These are phyloP conservation scores for Candida maltosa DNA, from an alignment of 805 yeast species.

Conservation along the genomic window DNA sequence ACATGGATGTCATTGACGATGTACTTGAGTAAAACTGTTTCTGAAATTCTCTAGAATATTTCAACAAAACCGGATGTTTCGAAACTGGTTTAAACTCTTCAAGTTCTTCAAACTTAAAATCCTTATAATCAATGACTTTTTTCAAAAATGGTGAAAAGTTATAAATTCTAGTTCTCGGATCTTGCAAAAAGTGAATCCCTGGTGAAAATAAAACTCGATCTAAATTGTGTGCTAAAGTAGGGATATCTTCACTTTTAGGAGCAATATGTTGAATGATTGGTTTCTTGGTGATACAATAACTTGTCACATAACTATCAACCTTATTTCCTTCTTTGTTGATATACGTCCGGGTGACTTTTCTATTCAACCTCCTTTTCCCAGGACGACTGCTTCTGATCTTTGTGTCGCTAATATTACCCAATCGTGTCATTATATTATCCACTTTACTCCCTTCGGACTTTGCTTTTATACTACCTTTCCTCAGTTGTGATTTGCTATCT, in stretches of 20 bases:
- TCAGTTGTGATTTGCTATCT: not conserved
- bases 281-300: slow-evolving; percentile 2
- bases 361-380: not conserved
- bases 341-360: not conserved
- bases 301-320: not conserved
- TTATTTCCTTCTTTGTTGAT: not conserved
- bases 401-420: not conserved
- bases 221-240: slow-evolving; percentile 62
- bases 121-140: slow-evolving; percentile 57
- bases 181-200: slow-evolving; percentile 73
- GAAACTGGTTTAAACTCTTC: slow-evolving; percentile 64
- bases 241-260: slow-evolving; percentile 34
- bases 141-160: slow-evolving; percentile 65
- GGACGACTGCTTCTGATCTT: not conserved
- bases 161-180: slow-evolving; percentile 70
- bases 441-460: not conserved
- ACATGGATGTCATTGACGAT: slow-evolving; percentile 76
- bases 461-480: not conserved
- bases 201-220: slow-evolving; percentile 77
- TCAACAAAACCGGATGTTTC: slow-evolving; percentile 52
- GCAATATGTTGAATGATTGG: slow-evolving; percentile 6
- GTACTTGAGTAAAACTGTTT: slow-evolving; percentile 72
- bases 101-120: slow-evolving; percentile 61
- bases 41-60: slow-evolving; percentile 38
- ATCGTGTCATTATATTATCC: not conserved